phyloP scores from a whole-genome alignment of 2,329 filamentous ascomycete species.

The Triangularia setosa region DNA sequence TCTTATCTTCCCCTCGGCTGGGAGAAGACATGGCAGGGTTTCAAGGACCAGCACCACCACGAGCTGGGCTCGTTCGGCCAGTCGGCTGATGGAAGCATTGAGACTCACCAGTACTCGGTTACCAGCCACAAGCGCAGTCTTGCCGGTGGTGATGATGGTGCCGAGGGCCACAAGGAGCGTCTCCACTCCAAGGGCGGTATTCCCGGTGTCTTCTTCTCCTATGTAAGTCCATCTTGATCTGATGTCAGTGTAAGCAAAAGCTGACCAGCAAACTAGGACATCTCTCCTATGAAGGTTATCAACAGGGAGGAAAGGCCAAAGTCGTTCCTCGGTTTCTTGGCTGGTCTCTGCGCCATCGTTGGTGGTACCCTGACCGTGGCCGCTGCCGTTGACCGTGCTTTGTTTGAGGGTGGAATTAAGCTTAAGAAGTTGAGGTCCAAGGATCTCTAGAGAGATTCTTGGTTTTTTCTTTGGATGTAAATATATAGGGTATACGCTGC shows the following conservation, averaged over 20 bases:
- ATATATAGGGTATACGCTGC: constrained; percentile 3
- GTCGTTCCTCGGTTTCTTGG: constrained; percentile 86
- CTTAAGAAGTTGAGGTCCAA: constrained; percentile 81
- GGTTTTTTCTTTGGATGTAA: constrained; percentile 13
- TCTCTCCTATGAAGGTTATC: constrained; percentile 99
- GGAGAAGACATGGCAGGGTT: constrained; percentile 55
- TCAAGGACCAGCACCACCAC: constrained; percentile 47
- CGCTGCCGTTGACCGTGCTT: constrained; percentile 81
- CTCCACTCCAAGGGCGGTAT: constrained; percentile 88
- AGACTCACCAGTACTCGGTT: constrained; percentile 97
- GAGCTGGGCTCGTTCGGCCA: constrained; percentile 67
- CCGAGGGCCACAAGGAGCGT: constrained; percentile 88
- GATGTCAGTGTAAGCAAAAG: background rate
- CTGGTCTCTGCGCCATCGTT: constrained; percentile 89
- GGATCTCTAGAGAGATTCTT: constrained; percentile 39
- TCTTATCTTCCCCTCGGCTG: constrained; percentile 91
- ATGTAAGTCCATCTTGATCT: constrained; percentile 57
- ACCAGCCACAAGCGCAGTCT: constrained; percentile 93
- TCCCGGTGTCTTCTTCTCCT: constrained; percentile 97
- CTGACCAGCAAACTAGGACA: constrained; percentile 58
- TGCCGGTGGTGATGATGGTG: constrained; percentile 74
- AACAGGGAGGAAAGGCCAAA: constrained; percentile 90
- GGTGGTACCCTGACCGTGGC: constrained; percentile 95
- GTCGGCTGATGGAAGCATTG: constrained; percentile 71
- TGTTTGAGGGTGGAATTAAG: constrained; percentile 83